Evolutionary conservation across 805 yeast genomes (phyloP).

Genomic region (Schwanniomyces vanrijiae): DNA sequence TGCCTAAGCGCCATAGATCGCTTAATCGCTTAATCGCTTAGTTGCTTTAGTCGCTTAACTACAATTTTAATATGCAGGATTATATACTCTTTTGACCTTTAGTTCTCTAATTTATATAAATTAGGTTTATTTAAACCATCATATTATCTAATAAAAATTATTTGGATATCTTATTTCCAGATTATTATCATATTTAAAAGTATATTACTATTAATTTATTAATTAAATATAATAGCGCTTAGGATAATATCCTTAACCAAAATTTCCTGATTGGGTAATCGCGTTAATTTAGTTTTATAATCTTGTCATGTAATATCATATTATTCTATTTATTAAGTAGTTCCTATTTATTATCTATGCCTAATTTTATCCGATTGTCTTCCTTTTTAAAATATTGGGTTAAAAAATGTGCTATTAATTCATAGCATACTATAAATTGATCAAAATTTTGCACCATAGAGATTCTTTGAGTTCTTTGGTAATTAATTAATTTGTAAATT

Average conservation of each 20-base stretch:
- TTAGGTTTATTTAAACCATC: too few species aligned
- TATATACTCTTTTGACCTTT: too few species aligned
- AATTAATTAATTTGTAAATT: conserved; percentile 61
- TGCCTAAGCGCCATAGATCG: too few species aligned
- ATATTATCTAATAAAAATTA: not conserved
- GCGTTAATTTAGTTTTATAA: not conserved
- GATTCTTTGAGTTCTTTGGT: conserved; percentile 69
- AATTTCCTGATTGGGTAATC: not conserved
- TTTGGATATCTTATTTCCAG: not conserved
- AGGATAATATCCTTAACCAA: not conserved
- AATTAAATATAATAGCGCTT: not conserved
- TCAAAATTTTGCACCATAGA: conserved; percentile 84
- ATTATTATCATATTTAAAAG: too few species aligned
- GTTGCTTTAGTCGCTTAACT: too few species aligned
- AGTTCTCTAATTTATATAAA: too few species aligned
- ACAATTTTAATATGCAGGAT: too few species aligned
- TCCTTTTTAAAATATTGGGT: conserved; percentile 5
- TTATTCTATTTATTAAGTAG: not conserved
- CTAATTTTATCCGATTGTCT: not conserved
- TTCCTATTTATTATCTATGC: not conserved
- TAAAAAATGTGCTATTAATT: conserved; percentile 41
- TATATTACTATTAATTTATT: too few species aligned
- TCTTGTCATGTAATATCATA: not conserved
- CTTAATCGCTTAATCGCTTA: too few species aligned
- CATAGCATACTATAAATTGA: conserved; percentile 75